These are phyloP conservation scores for Kazachstania sp. DNA, from an alignment of 1,139 yeast genomes.

Conservation along the genomic window DNA sequence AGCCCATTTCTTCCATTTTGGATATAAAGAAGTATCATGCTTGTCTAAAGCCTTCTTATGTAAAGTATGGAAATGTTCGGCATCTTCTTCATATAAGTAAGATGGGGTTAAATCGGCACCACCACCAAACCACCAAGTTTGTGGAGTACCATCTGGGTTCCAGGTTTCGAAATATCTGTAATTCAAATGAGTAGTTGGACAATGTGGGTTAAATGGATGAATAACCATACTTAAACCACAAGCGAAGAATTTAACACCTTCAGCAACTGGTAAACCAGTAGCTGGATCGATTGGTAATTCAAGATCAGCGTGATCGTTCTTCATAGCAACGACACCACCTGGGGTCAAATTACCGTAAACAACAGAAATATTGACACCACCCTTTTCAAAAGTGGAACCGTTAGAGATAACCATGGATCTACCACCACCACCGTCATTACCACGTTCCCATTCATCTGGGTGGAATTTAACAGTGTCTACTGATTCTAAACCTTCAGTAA, in stretches of 20 bases:
- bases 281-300: constrained; percentile 44
- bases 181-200: constrained; percentile 92
- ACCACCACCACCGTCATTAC: constrained; percentile 85
- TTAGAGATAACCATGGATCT: constrained; percentile 81
- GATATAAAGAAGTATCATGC: constrained; percentile 60
- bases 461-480: constrained; percentile 49
- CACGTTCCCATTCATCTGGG: constrained; percentile 79
- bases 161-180: constrained; percentile 91
- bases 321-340: constrained; percentile 78
- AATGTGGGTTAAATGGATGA: constrained; percentile 92
- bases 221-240: constrained; percentile 90
- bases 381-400: constrained; percentile 87
- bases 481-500: constrained; percentile 63
- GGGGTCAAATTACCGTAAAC: constrained; percentile 86
- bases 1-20: constrained; percentile 89
- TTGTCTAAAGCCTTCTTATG: constrained; percentile 85
- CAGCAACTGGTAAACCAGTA: constrained; percentile 29
- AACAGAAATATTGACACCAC: constrained; percentile 87
- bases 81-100: constrained; percentile 86
- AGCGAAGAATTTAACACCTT: constrained; percentile 58
- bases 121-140: constrained; percentile 99
- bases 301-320: constrained; percentile 73
- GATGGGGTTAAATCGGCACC: constrained; percentile 97
- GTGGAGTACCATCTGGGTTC: constrained; percentile 73
- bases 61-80: constrained; percentile 60